Evolutionary conservation across 345 rosid species (phyloP), one percentile per base, ranked within the genome.

Genomic region (Capsella bursapastoris): DNA sequence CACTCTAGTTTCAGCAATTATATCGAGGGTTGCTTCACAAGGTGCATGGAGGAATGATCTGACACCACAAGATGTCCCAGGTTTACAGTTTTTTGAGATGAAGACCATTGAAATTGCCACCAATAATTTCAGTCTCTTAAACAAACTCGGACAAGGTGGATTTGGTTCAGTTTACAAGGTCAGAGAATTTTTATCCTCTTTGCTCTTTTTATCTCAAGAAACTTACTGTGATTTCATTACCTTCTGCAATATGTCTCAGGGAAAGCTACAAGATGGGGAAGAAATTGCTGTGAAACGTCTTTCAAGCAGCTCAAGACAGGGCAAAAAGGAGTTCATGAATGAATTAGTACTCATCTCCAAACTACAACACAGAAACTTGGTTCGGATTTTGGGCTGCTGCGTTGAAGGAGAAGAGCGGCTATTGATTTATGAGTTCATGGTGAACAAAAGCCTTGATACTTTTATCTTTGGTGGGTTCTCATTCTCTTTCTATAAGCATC

Each of bases 361-460:
- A 64, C 86, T 88, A 6, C 90, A 88, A 55, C 90, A 88, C 57
- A 73, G 76, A 65, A 86, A 86, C 43, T 84, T 88, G 8, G 87
- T 86, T 25, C 49, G 49, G 60, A 76, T 87, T 32, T 32, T 89
- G 1, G 92, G 92, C 27, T 89, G 77, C 5, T 84, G 93, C 79
- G 59, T 82, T 41, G 71, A 82, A 5, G 72, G 45, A 11, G 88
- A 82, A 11, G 91, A 73, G 6, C 47, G 1, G 65, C 63, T 87
- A 81, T 28, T 89, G 50, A 61, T 75, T 31, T 68, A 75, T 61
- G 79, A 75, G 63, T 75, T 67, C 16, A 31, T 75, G 79, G 7
- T 67, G 53, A 68, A 75, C 69, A 75, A 60, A 53, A 75, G 79
- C 63, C 68, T 75, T 15, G 79, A 75, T 27, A 14, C 8, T 16